Conservation (phyloP, 1,139 yeast genomes). For the Pichia sp. region DNA sequence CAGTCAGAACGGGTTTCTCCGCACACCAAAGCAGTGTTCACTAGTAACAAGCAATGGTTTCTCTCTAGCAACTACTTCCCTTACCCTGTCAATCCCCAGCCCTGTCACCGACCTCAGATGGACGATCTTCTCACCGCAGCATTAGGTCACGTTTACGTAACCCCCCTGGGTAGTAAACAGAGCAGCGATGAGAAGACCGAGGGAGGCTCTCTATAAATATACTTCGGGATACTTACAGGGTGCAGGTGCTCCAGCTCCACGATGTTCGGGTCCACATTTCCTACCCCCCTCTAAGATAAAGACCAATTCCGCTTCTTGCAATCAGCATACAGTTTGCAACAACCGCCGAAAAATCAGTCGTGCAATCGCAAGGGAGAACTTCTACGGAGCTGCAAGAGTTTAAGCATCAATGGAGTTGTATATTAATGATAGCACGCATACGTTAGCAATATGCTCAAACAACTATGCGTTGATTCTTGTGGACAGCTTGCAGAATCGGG, state of each 20-base stretch:
- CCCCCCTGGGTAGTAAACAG: not conserved
- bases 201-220: not conserved
- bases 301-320: not conserved
- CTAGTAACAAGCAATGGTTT: too few species aligned
- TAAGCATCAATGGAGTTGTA: slow-evolving; percentile 41
- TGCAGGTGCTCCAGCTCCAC: too few species aligned
- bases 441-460: slow-evolving; percentile 48
- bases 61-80: too few species aligned
- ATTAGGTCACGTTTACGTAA: not conserved
- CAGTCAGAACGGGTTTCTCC: too few species aligned
- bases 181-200: not conserved
- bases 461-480: slow-evolving; percentile 48
- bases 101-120: too few species aligned
- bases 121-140: not conserved
- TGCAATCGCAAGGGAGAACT: not conserved
- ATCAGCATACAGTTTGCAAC: not conserved
- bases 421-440: slow-evolving; percentile 49
- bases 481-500: slow-evolving; percentile 13
- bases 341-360: not conserved
- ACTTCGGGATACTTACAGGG: not conserved
- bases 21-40: too few species aligned
- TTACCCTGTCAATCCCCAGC: too few species aligned
- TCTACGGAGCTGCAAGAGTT: not conserved
- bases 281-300: too few species aligned
- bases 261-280: too few species aligned